phyloP scores from a whole-genome alignment of 192 early-diverging fungal species.

The Piromyces sp. region DNA sequence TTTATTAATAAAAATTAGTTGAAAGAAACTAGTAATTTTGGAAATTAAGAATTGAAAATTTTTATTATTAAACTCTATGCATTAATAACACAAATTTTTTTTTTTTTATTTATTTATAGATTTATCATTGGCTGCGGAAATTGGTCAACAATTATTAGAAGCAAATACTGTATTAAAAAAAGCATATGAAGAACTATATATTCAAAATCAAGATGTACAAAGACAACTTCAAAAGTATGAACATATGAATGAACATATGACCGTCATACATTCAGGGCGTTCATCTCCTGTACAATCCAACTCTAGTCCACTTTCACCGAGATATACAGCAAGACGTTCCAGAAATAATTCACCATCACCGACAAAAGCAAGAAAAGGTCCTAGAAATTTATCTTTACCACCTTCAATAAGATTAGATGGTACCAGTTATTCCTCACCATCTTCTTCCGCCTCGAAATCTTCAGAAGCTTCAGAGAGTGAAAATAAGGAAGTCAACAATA shows the following conservation, averaged over 20 bases:
- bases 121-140: slow-evolving; percentile 10
- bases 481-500: not conserved
- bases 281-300: not conserved
- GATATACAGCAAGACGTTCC: not conserved
- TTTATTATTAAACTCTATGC: no score
- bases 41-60: no score
- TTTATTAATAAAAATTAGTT: no score
- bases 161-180: slow-evolving; percentile 5
- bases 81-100: no score
- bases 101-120: no score
- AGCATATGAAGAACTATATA: slow-evolving; percentile 2
- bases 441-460: not conserved
- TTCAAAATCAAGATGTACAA: not conserved
- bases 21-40: no score
- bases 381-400: not conserved
- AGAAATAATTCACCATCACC: not conserved
- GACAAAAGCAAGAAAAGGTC: not conserved
- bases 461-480: not conserved
- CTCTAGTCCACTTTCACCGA: not conserved
- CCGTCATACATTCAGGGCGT: not conserved
- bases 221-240: not conserved
- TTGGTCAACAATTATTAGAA: slow-evolving; percentile 9
- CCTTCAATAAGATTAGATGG: not conserved
- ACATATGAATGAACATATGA: not conserved
- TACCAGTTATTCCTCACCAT: not conserved